phyloP scores from a whole-genome alignment of 805 yeast genomes.

The Metschnikowia reukaufii region DNA sequence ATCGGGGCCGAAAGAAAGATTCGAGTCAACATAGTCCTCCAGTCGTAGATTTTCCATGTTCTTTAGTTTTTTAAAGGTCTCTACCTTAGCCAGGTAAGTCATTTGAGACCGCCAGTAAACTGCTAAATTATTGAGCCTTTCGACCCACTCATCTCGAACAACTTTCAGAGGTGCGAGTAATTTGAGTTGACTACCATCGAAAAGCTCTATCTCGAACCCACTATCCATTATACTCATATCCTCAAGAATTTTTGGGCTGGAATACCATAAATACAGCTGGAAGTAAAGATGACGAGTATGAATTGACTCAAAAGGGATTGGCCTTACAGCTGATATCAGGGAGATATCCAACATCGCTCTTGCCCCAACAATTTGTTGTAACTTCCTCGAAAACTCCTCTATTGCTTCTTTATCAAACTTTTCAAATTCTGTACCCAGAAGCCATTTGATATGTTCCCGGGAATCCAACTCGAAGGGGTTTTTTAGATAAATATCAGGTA shows the following conservation, averaged over 20 bases:
- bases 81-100: constrained; percentile 38
- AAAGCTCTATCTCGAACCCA: constrained; percentile 51
- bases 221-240: constrained; percentile 42
- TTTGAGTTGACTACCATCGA: constrained; percentile 45
- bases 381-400: constrained; percentile 64
- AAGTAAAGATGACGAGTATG: constrained; percentile 27
- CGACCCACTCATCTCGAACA: constrained; percentile 68
- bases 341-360: constrained; percentile 62
- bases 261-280: constrained; percentile 33
- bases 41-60: constrained; percentile 52
- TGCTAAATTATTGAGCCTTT: constrained; percentile 41
- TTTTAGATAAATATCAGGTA: constrained; percentile 45
- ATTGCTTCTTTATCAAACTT: constrained; percentile 56
- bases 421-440: constrained; percentile 46
- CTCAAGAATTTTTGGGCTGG: constrained; percentile 22
- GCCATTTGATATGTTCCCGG: constrained; percentile 61
- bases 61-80: constrained; percentile 36
- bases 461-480: constrained; percentile 56
- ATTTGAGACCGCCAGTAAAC: constrained; percentile 59
- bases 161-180: constrained; percentile 54
- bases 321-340: constrained; percentile 41
- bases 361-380: constrained; percentile 55
- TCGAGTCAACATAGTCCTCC: constrained; percentile 58
- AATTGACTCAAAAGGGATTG: constrained; percentile 27
- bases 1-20: constrained; percentile 38